A percentile compares a stretch with the other conserved stretches of the same genome.
Evolutionary conservation across 257 asterid species (phyloP).

Genomic region (Solanum pimpinellifolium): DNA sequence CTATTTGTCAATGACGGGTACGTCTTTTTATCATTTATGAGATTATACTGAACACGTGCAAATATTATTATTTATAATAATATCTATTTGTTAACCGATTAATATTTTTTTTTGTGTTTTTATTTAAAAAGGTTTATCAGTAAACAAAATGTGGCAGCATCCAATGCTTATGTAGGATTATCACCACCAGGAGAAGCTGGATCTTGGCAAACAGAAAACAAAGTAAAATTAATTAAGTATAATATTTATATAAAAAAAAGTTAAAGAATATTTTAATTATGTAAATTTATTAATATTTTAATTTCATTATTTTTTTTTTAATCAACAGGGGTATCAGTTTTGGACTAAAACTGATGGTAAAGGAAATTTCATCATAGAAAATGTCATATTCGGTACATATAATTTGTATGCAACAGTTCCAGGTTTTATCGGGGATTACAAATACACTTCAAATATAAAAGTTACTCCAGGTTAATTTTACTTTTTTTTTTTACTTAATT

Average conservation of each 20-base stretch:
- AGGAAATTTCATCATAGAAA: conserved; percentile 34
- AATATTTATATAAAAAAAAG: background rate
- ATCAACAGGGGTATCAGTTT: conserved; percentile 47
- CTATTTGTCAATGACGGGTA: conserved; percentile 46
- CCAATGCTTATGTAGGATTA: conserved; percentile 41
- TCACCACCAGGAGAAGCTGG: conserved; percentile 50
- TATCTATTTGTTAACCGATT: no score
- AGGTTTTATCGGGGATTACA: conserved; percentile 44
- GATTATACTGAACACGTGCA: no score
- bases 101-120: background rate
- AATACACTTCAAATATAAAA: conserved; percentile 15
- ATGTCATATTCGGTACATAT: conserved; percentile 34
- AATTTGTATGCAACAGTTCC: conserved; percentile 47
- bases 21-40: background rate
- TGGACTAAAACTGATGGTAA: conserved; percentile 31
- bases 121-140: conserved; percentile 17
- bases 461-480: conserved; percentile 15
- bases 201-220: conserved; percentile 63
- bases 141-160: conserved; percentile 25
- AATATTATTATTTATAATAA: no score
- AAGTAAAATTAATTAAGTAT: conserved; percentile 12
- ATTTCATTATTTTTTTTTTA: background rate
- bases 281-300: background rate
- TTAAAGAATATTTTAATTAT: background rate
- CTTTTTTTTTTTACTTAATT: background rate